Conservation (phyloP, 352 stramenopile species). For the Globisporangium cystogenes region DNA sequence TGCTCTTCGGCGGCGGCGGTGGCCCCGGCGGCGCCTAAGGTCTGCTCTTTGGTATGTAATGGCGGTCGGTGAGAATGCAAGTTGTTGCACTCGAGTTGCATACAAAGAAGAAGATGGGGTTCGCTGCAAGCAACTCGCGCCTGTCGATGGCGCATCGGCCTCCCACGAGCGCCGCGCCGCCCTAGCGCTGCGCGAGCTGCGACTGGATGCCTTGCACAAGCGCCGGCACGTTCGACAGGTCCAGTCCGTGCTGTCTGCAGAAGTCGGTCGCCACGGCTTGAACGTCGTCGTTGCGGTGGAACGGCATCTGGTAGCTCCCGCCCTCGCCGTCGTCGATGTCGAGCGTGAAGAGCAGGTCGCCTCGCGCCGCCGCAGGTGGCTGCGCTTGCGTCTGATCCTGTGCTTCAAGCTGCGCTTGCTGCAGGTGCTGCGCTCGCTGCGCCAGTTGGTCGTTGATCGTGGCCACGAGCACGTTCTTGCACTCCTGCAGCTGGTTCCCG, state of each 20-base stretch:
- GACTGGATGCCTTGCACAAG: conserved; percentile 55
- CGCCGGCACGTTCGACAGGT: conserved; percentile 45
- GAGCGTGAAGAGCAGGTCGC: conserved; percentile 52
- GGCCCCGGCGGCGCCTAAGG: too few relatives aligned
- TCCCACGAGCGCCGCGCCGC: background rate
- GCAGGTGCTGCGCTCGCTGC: conserved; percentile 7
- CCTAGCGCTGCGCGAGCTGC: conserved; percentile 32
- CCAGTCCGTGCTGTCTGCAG: conserved; percentile 47
- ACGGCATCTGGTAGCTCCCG: conserved; percentile 29
- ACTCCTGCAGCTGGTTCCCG: conserved; percentile 52
- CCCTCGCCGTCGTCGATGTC: conserved; percentile 62
- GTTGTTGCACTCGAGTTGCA: too few relatives aligned
- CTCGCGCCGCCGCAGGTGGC: conserved; percentile 10
- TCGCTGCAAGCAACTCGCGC: background rate
- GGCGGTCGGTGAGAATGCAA: background rate
- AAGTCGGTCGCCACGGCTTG: conserved; percentile 39
- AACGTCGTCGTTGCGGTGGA: conserved; percentile 52
- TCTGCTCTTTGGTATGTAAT: background rate
- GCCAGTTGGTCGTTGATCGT: conserved; percentile 11
- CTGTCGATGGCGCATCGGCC: background rate
- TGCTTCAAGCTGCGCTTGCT: conserved; percentile 1
- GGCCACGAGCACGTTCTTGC: conserved; percentile 41
- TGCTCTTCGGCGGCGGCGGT: conserved; percentile 1
- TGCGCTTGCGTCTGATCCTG: conserved; percentile 5
- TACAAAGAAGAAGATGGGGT: background rate